Evolutionary conservation across 2,329 filamentous ascomycete genomes (phyloP).

Genomic region (Paraphaeosphaeria sporulosa): DNA sequence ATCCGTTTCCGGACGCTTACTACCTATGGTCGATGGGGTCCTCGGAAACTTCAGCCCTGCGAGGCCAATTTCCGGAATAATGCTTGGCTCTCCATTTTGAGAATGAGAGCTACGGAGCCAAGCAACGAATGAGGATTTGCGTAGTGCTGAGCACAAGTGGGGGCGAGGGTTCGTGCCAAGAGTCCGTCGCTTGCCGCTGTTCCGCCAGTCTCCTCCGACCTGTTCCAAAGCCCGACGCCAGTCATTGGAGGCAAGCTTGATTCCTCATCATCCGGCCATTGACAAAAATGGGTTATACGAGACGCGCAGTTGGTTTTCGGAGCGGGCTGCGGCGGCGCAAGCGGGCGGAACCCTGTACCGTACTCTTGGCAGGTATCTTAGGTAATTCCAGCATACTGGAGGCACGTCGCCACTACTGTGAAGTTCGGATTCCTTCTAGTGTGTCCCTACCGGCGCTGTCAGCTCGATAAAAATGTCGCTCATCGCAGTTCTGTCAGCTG

Average conservation of each 20-base stretch:
- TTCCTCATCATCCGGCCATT: neutral
- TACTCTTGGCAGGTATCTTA: neutral
- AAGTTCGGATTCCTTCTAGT: neutral
- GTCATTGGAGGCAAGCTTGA: neutral
- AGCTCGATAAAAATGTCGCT: no score
- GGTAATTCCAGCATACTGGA: neutral
- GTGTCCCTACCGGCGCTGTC: neutral
- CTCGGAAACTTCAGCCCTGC: constrained; percentile 3
- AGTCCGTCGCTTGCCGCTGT: constrained; percentile 8
- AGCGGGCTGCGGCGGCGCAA: neutral
- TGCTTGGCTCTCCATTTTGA: neutral
- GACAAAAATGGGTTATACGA: neutral
- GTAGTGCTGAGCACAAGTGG: constrained; percentile 3
- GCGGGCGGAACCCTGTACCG: neutral
- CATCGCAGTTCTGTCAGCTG: no score
- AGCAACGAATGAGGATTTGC: neutral
- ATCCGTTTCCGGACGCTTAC: neutral
- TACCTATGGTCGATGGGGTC: constrained; percentile 1
- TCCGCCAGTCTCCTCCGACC: constrained; percentile 3
- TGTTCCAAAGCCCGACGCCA: constrained; percentile 1
- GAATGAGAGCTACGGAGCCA: neutral
- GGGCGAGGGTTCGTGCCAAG: constrained; percentile 7
- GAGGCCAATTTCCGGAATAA: constrained; percentile 6
- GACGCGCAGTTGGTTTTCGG: neutral
- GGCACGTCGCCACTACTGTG: neutral